Conservation (phyloP, 2,329 filamentous ascomycete species). For the Ascochyta rabiei region DNA sequence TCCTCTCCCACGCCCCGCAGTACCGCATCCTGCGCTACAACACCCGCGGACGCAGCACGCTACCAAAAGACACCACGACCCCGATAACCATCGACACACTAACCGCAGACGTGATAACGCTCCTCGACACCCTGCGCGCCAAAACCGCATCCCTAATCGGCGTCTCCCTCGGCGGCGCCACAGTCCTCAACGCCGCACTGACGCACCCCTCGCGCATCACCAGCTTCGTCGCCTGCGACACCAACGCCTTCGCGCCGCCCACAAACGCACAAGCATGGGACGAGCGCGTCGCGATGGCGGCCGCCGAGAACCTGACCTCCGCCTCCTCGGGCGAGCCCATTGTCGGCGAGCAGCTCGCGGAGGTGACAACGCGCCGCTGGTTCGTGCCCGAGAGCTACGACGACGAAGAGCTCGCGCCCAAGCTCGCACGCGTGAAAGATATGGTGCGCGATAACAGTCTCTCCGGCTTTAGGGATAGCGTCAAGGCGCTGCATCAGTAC, state of each 20-base stretch:
- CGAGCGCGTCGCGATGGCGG: conserved; percentile 73
- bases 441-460: conserved; percentile 75
- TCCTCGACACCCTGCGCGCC: conserved; percentile 74
- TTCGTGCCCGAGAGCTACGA: conserved; percentile 68
- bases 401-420: conserved; percentile 53
- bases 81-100: conserved; percentile 66
- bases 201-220: conserved; percentile 64
- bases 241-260: conserved; percentile 72
- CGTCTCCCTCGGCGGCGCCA: conserved; percentile 82
- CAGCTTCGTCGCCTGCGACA: conserved; percentile 77
- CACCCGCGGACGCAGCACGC: conserved; percentile 68
- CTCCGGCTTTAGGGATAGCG: conserved; percentile 70
- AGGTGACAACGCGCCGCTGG: conserved; percentile 76
- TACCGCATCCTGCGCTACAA: conserved; percentile 80
- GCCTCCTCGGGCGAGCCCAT: conserved; percentile 56
- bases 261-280: conserved; percentile 81
- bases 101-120: conserved; percentile 67
- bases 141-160: conserved; percentile 71
- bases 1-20: conserved; percentile 62
- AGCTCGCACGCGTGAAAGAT: conserved; percentile 65
- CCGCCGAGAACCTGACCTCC: conserved; percentile 55
- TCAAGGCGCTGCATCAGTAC: conserved; percentile 74
- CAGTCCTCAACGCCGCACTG: conserved; percentile 74
- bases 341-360: conserved; percentile 68
- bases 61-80: conserved; percentile 50